These are phyloP conservation scores for Vitis cinerea DNA, from an alignment of 164 flowering plant genomes.

Conservation along the genomic window DNA sequence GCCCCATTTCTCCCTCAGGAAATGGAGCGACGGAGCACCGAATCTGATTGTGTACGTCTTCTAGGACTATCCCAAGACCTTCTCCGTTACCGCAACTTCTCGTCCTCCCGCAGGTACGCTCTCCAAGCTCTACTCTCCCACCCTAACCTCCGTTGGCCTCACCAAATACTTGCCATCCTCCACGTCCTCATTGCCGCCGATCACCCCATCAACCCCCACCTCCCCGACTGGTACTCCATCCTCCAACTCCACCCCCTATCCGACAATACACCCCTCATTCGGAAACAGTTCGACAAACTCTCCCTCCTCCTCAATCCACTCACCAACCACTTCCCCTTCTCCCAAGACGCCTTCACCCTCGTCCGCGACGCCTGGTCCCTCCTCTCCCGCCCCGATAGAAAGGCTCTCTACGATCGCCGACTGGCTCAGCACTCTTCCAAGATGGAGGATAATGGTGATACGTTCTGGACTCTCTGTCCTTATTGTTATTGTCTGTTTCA, in stretches of 20 bases:
- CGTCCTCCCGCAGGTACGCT: constrained; percentile 25
- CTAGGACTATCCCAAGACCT: constrained; percentile 11
- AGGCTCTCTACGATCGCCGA: constrained; percentile 24
- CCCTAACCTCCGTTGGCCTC: constrained; percentile 18
- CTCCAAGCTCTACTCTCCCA: constrained; percentile 19
- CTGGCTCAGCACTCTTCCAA: not conserved
- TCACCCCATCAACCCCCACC: not conserved
- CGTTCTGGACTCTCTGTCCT: constrained; percentile 61
- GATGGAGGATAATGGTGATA: constrained; percentile 1
- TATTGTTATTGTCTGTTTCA: constrained; percentile 47
- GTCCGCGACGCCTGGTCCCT: constrained; percentile 29
- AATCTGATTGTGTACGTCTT: constrained; percentile 8
- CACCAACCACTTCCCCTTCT: constrained; percentile 15
- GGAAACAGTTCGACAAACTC: constrained; percentile 17
- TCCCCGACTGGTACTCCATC: constrained; percentile 30
- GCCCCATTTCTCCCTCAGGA: no score
- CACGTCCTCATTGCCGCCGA: constrained; percentile 26
- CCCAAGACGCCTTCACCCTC: constrained; percentile 25
- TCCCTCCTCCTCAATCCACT: constrained; percentile 20
- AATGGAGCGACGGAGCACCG: not conserved
- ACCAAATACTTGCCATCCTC: constrained; percentile 31
- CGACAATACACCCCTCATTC: constrained; percentile 13
- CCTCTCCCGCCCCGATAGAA: constrained; percentile 23
- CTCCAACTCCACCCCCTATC: constrained; percentile 20
- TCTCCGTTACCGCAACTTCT: constrained; percentile 27